phyloP scores from a whole-genome alignment of 345 rosid genomes.

The Noccaea caerulescens region DNA sequence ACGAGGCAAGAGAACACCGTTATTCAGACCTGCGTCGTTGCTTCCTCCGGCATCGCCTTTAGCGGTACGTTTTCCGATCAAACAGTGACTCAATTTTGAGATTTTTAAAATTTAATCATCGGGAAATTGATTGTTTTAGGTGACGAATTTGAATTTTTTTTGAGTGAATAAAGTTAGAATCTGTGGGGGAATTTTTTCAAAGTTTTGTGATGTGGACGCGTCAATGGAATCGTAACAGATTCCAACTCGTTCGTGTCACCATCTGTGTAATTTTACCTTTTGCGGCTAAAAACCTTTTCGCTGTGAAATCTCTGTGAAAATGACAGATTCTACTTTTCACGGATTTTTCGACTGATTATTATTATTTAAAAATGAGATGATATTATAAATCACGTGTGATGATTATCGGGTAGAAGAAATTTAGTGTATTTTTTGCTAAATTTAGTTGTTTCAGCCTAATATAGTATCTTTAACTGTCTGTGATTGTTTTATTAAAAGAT shows the following conservation, averaged over 20 bases:
- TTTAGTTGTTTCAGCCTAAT: too few species aligned
- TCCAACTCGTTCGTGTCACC: neutral
- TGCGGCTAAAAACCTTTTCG: slow-evolving; percentile 13
- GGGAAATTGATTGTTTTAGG: neutral
- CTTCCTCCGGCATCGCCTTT: slow-evolving; percentile 83
- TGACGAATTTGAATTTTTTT: neutral
- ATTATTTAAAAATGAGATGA: neutral
- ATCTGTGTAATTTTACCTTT: neutral
- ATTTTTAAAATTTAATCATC: neutral
- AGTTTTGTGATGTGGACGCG: neutral
- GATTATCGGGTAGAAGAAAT: neutral
- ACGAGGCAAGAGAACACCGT: slow-evolving; percentile 85
- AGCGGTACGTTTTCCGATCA: slow-evolving; percentile 54
- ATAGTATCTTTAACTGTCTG: neutral
- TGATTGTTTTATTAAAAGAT: neutral
- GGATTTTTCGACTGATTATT: neutral
- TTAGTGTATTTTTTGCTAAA: too few species aligned
- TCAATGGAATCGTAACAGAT: slow-evolving; percentile 25
- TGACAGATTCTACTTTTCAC: slow-evolving; percentile 4
- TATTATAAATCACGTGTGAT: slow-evolving; percentile 1
- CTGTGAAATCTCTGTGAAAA: neutral
- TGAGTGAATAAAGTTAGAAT: neutral
- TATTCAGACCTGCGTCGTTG: slow-evolving; percentile 86
- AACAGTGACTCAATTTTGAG: neutral
- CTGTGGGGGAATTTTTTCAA: neutral